Evolutionary conservation across 192 early-diverging fungal species (phyloP).

Genomic region (Mortierella antarctica): DNA sequence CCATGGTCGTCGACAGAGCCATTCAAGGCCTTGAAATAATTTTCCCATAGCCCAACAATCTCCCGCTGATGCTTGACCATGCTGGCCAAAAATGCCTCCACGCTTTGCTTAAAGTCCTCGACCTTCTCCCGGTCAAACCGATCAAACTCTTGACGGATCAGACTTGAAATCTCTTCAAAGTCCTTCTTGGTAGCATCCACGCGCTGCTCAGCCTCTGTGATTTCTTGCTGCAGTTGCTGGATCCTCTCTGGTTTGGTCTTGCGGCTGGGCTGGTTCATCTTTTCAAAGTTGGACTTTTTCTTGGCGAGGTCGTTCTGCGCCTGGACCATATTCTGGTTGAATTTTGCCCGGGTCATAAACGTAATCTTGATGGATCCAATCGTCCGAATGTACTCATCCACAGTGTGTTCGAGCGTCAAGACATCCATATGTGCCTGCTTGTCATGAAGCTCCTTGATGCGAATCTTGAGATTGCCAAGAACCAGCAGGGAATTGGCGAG

Average conservation of each 20-base stretch:
- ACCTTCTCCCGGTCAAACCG: constrained; percentile 84
- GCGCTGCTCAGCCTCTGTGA: constrained; percentile 54
- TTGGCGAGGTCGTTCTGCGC: constrained; percentile 76
- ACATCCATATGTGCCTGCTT: constrained; percentile 84
- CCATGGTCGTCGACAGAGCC: constrained; percentile 19
- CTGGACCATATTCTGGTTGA: constrained; percentile 75
- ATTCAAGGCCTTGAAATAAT: constrained; percentile 46
- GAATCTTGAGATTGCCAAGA: constrained; percentile 84
- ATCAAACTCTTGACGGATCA: constrained; percentile 79
- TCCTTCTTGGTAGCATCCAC: constrained; percentile 67
- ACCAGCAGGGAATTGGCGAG: constrained; percentile 74
- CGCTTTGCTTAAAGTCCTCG: constrained; percentile 79
- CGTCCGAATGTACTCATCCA: constrained; percentile 91
- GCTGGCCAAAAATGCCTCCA: constrained; percentile 77
- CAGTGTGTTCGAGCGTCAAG: constrained; percentile 76
- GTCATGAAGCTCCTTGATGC: constrained; percentile 82
- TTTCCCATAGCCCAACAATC: constrained; percentile 60
- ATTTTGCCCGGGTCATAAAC: constrained; percentile 78
- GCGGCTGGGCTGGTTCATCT: constrained; percentile 57
- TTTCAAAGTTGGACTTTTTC: constrained; percentile 74
- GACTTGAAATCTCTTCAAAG: constrained; percentile 79
- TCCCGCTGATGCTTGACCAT: constrained; percentile 86
- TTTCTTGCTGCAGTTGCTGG: constrained; percentile 29
- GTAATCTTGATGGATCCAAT: constrained; percentile 86
- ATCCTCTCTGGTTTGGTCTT: constrained; percentile 32